These are phyloP conservation scores for Endocarpon pusillum DNA, from an alignment of 495 filamentous ascomycete genomes.

Conservation along the genomic window DNA sequence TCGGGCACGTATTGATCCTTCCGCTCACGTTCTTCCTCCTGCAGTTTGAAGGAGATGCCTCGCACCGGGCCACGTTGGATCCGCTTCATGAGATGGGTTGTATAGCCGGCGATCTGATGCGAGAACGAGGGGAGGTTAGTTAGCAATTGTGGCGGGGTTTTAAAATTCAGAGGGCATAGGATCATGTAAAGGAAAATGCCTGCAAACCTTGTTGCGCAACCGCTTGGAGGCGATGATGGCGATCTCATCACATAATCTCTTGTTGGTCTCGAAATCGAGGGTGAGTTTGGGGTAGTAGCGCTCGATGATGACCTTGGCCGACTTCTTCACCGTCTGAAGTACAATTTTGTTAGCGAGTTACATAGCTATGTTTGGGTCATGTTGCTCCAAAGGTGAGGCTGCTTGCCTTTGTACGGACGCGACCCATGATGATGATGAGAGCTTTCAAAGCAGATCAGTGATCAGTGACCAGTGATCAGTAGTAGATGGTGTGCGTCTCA, in stretches of 20 bases:
- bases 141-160: not conserved
- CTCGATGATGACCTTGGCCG: conserved; percentile 99
- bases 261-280: conserved; percentile 99
- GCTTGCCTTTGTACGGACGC: not conserved
- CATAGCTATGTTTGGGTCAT: too few relatives aligned
- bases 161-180: not conserved
- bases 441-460: not conserved
- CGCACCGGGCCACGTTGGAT: conserved; percentile 98
- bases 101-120: conserved; percentile 87
- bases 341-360: conserved; percentile 11
- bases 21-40: conserved; percentile 98
- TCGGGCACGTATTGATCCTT: conserved; percentile 99
- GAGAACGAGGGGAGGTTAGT: not conserved
- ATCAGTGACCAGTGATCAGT: not conserved
- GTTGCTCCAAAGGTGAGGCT: not conserved
- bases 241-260: conserved; percentile 99
- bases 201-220: conserved; percentile 83
- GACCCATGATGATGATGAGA: conserved; percentile 1
- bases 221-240: conserved; percentile 98
- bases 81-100: conserved; percentile 84
- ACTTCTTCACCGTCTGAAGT: conserved; percentile 89
- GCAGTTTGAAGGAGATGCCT: conserved; percentile 99
- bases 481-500: not conserved
- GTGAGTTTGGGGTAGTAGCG: conserved; percentile 96
- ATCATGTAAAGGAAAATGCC: not conserved